Evolutionary conservation across 2,329 filamentous ascomycete species (phyloP).

Genomic region (Aspergillus hortae): DNA sequence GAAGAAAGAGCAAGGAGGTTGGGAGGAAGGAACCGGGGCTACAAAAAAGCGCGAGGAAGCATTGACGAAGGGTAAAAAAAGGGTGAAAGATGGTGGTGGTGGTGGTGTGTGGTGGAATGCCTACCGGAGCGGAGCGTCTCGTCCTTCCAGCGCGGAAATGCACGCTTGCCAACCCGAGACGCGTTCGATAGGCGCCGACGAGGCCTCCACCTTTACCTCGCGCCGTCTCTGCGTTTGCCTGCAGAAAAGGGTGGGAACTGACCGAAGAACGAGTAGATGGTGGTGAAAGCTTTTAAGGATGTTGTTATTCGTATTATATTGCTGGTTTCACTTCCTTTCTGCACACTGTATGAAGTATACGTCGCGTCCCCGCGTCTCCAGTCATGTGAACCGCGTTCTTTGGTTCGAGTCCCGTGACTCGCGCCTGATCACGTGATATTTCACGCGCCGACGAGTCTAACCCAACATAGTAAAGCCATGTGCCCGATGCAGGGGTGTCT

Average conservation of each 20-base stretch:
- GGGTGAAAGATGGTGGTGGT: slow-evolving; percentile 20
- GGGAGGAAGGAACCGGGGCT: slow-evolving; percentile 21
- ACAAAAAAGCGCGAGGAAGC: slow-evolving; percentile 22
- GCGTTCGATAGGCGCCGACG: slow-evolving; percentile 38
- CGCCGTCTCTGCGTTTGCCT: slow-evolving; percentile 16
- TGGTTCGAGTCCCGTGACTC: slow-evolving; percentile 19
- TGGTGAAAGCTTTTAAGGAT: no score
- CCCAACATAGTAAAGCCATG: slow-evolving; percentile 12
- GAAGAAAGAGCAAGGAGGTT: slow-evolving; percentile 18
- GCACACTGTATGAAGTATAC: not conserved
- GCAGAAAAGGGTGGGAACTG: slow-evolving; percentile 10
- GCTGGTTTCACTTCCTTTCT: not conserved
- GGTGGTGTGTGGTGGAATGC: slow-evolving; percentile 34
- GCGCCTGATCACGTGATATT: slow-evolving; percentile 16
- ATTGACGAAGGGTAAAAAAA: slow-evolving; percentile 20
- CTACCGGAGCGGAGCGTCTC: slow-evolving; percentile 31
- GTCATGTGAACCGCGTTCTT: slow-evolving; percentile 18
- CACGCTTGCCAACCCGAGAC: slow-evolving; percentile 38
- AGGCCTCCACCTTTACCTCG: slow-evolving; percentile 27
- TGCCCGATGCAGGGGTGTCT: slow-evolving; percentile 10
- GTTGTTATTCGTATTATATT: no score
- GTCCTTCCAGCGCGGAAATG: slow-evolving; percentile 36
- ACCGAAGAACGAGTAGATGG: no score
- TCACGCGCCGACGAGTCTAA: slow-evolving; percentile 3
- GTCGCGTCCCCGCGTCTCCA: slow-evolving; percentile 12